A percentile compares a stretch with the other conserved stretches of the same genome.
Conservation (phyloP, 805 yeast species). For the Saturnispora serradocipensis region DNA sequence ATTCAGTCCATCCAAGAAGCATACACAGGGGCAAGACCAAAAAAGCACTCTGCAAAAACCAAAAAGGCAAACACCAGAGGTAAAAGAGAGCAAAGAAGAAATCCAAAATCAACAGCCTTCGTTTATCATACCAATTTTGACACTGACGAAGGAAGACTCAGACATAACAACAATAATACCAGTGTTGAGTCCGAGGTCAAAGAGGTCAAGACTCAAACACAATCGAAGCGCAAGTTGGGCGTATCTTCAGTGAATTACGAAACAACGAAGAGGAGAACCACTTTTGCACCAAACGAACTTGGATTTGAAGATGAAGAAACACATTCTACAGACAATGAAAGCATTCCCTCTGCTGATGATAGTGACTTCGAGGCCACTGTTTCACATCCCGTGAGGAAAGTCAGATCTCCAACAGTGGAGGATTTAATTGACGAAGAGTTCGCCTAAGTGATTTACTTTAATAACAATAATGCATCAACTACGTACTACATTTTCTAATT, state of each 20-base stretch:
- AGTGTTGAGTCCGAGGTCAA: not conserved
- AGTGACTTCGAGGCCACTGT: not conserved
- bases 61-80: not conserved
- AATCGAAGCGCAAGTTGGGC: not conserved
- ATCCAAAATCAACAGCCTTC: not conserved
- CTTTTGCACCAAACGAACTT: slow-evolving; percentile 15
- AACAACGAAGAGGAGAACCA: slow-evolving; percentile 20
- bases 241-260: slow-evolving; percentile 17
- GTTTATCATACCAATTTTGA: slow-evolving; percentile 2
- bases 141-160: not conserved
- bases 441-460: slow-evolving; percentile 1
- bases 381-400: slow-evolving; percentile 4
- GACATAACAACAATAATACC: not conserved
- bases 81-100: not conserved
- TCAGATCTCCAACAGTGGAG: slow-evolving; percentile 15
- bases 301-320: slow-evolving; percentile 6
- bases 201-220: not conserved
- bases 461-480: not conserved
- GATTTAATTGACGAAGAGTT: slow-evolving; percentile 19
- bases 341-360: not conserved
- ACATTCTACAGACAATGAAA: not conserved
- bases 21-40: not conserved
- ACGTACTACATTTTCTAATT: not conserved
- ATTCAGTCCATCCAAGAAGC: not conserved
- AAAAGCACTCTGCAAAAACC: not conserved